Percentiles rank a stretch among this genome's conserved stretches.
phyloP scores from a whole-genome alignment of 176 grass and related monocot genomes.

The Pontederia crassipes region DNA sequence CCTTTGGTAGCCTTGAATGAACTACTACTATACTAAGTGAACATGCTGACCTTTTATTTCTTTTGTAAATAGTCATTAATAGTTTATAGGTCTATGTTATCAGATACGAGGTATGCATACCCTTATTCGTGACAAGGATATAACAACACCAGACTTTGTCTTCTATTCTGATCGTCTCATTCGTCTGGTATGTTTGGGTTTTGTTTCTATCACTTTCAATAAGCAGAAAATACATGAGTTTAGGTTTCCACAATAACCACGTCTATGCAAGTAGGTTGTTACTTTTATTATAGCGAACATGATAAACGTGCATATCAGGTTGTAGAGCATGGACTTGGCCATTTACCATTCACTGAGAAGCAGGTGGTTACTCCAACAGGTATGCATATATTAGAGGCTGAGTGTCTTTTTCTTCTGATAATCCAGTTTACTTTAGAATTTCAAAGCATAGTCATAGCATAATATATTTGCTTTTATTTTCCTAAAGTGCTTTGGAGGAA shows the following conservation, averaged over 20 bases:
- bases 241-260: no score
- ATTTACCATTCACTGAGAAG: slow-evolving; percentile 97
- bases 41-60: no score
- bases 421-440: no score
- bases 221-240: neutral
- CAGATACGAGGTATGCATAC: slow-evolving; percentile 99
- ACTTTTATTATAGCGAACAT: slow-evolving; percentile 17
- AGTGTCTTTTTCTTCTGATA: neutral
- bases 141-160: slow-evolving; percentile 93
- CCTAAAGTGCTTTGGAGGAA: no score
- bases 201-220: neutral
- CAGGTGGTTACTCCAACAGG: slow-evolving; percentile 98
- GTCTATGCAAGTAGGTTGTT: neutral
- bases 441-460: neutral
- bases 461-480: neutral
- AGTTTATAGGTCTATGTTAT: slow-evolving; percentile 15
- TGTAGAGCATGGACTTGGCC: slow-evolving; percentile 92
- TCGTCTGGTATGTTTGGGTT: slow-evolving; percentile 47
- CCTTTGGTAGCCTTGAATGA: neutral
- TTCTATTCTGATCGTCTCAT: slow-evolving; percentile 97
- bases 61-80: neutral
- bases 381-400: slow-evolving; percentile 28
- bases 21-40: no score
- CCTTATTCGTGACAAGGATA: slow-evolving; percentile 86
- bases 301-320: slow-evolving; percentile 33